Evolutionary conservation across 306 rosid species (phyloP).

Genomic region (Ziziphus jujuba): DNA sequence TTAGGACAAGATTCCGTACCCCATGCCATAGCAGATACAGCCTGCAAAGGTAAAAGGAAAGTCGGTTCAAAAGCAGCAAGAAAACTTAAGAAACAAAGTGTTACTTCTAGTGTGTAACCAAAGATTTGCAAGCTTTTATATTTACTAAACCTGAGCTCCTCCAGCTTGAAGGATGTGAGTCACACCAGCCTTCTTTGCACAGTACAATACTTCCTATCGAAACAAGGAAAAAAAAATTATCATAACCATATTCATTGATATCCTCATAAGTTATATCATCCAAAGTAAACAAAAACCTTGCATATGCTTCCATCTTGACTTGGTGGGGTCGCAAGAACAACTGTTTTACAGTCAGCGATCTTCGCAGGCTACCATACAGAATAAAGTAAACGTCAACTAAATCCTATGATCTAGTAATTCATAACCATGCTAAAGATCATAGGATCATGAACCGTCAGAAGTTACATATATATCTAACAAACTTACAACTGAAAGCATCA

Average conservation of each 20-base stretch:
- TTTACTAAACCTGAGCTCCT: slow-evolving; percentile 87
- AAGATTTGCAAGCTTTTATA: slow-evolving; percentile 5
- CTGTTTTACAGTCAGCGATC: slow-evolving; percentile 91
- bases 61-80: neutral
- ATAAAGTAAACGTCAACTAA: slow-evolving; percentile 30
- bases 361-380: slow-evolving; percentile 74
- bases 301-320: slow-evolving; percentile 76
- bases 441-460: neutral
- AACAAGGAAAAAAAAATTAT: slow-evolving; percentile 22
- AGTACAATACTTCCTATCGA: slow-evolving; percentile 85
- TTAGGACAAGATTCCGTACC: slow-evolving; percentile 97
- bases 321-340: slow-evolving; percentile 97
- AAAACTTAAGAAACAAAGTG: neutral
- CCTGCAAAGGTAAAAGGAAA: slow-evolving; percentile 46
- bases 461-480: slow-evolving; percentile 23
- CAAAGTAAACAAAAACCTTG: slow-evolving; percentile 58
- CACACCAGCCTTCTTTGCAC: slow-evolving; percentile 99
- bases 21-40: slow-evolving; percentile 98
- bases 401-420: slow-evolving; percentile 11
- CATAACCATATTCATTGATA: slow-evolving; percentile 11
- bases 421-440: too few relatives aligned
- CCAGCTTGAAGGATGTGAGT: slow-evolving; percentile 98
- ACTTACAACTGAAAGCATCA: slow-evolving; percentile 97
- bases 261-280: slow-evolving; percentile 12
- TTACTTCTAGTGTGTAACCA: slow-evolving; percentile 10